These are phyloP conservation scores for Rhodofomes roseus DNA, from an alignment of 1,284 basidiomycete species.

Conservation along the genomic window DNA sequence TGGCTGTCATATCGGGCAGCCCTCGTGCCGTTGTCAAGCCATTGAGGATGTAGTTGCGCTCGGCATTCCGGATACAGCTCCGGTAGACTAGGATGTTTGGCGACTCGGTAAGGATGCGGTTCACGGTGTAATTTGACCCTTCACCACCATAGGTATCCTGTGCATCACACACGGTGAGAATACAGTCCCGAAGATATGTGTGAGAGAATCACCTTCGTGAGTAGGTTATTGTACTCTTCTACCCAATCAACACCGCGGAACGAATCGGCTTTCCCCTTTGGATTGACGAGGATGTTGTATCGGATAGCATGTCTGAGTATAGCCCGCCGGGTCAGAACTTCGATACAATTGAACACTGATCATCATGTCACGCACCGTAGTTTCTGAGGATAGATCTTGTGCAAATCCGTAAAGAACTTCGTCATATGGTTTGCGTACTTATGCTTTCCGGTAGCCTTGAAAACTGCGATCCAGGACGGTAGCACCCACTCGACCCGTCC, in stretches of 20 bases:
- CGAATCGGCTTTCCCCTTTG: conserved; percentile 11
- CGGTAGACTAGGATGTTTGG: not conserved
- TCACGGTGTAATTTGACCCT: not conserved
- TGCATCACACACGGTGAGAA: no score
- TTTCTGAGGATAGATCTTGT: conserved; percentile 25
- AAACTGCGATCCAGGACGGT: conserved; percentile 31
- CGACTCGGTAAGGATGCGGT: not conserved
- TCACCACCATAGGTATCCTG: not conserved
- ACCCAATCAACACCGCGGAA: conserved; percentile 22
- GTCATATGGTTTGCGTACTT: conserved; percentile 31
- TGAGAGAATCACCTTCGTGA: no score
- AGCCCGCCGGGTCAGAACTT: not conserved
- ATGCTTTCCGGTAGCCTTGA: conserved; percentile 29
- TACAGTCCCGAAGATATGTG: no score
- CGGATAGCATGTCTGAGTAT: not conserved
- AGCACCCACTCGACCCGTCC: conserved; percentile 27
- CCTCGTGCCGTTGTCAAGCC: not conserved
- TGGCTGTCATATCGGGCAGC: not conserved
- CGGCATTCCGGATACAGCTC: not conserved
- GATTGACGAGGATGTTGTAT: conserved; percentile 13
- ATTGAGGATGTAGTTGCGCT: not conserved
- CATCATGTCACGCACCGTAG: no score
- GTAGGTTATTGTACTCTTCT: conserved; percentile 19
- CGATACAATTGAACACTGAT: no score
- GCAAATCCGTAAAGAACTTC: conserved; percentile 23